Base-by-base conservation (phyloP, 345 rosid genomes). In the Brassica carinata region DNA sequence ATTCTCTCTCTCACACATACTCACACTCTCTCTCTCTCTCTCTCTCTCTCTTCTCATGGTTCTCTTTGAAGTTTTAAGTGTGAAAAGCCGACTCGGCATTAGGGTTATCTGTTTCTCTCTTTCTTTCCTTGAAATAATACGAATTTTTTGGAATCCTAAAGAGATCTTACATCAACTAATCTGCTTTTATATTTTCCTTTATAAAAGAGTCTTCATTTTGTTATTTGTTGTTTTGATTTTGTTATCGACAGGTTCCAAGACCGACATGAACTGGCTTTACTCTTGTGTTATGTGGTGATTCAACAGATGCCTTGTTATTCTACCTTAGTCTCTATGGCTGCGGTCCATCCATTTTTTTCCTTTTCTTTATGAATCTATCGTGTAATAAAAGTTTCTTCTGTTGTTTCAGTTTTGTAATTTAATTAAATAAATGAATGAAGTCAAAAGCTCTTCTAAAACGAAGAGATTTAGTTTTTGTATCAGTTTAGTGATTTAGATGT, bases 181-280 rank as follows among this genome's bases (percentile, higher is more conserved):
- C 53, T 19, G 62, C 66, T 62, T 43, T 30, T 53, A 23, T 48
- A 67, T 68, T 66, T 77, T 8, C 79, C 84, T 45, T 59, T 45
- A 34, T 61, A 18, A 61, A 29, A 19, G 4, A 26, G 15, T 43
- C 7, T 29, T 62, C 26, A 7, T 2, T 40, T 66, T 59, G 74
- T 76, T 59, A 76, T 66, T 15, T 81, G 63, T 43, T 70, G 30
- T 71, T 57, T 71, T 67, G 13, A 74, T 77, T 61, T 77, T 48
- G 81, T 26, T 67, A 77, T 81, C 23, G 67, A 55, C 93, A 92
- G 98, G 93, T 94, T 88, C 86, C 94, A 70, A 92, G 92, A 87
- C 79, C 85, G 76, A 84, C 89, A 82, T 92, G 84, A 87, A 79
- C 73, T 83, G 86, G 87, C 75, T 61, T 80, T 65, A 53, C 72